phyloP scores from a whole-genome alignment of 495 filamentous ascomycete genomes.

The Penicillium maclennaniae region DNA sequence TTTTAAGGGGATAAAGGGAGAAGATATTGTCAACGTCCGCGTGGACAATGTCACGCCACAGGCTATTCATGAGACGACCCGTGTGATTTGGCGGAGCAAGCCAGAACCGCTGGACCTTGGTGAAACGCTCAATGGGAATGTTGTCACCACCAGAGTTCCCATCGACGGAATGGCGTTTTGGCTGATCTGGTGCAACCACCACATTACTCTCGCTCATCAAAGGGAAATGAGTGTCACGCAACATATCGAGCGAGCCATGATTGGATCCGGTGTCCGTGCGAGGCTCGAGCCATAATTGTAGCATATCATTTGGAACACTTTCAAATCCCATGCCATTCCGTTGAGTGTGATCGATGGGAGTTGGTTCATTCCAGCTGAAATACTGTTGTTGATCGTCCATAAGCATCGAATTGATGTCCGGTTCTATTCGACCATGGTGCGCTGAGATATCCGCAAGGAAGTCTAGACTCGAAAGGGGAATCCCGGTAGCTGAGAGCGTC shows the following conservation, averaged over 20 bases:
- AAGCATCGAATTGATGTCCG: conserved; percentile 33
- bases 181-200: conserved; percentile 21
- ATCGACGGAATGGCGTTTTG: conserved; percentile 24
- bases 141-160: conserved; percentile 31
- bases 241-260: conserved; percentile 33
- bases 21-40: conserved; percentile 46
- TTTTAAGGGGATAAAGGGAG: conserved; percentile 24
- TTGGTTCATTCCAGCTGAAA: conserved; percentile 35
- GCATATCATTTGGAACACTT: conserved; percentile 31
- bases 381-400: conserved; percentile 33
- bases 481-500: conserved; percentile 18
- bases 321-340: conserved; percentile 24
- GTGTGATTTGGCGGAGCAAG: conserved; percentile 39
- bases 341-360: conserved; percentile 24
- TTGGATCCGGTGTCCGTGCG: conserved; percentile 36
- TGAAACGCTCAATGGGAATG: conserved; percentile 48
- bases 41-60: conserved; percentile 46
- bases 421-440: conserved; percentile 34
- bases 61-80: conserved; percentile 44
- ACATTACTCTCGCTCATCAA: conserved; percentile 24
- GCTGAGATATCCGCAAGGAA: conserved; percentile 40
- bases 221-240: conserved; percentile 30
- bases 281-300: conserved; percentile 41
- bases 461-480: conserved; percentile 34
- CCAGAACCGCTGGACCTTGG: conserved; percentile 49